phyloP scores from a whole-genome alignment of 331 rosid genomes.

The Malus hybrid region DNA sequence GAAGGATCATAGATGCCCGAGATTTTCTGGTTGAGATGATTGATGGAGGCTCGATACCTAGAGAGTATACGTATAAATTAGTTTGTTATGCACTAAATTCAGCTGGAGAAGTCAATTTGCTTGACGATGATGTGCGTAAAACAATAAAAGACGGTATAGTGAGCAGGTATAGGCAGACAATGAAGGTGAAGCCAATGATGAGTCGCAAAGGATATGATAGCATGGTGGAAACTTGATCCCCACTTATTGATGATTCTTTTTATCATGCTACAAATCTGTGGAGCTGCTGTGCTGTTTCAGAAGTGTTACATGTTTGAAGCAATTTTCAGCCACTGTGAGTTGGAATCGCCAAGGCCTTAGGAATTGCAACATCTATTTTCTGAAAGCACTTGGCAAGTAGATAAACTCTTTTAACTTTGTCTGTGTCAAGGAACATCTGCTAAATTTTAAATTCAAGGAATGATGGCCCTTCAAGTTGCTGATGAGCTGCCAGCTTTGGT shows the following conservation, averaged over 20 bases:
- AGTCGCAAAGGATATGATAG: conserved; percentile 47
- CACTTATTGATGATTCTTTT: not conserved
- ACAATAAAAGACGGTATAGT: conserved; percentile 52
- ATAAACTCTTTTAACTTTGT: too few relatives aligned
- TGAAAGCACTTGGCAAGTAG: not conserved
- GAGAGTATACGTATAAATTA: conserved; percentile 71
- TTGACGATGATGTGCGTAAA: conserved; percentile 34
- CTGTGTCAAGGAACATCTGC: too few relatives aligned
- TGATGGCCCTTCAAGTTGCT: too few relatives aligned
- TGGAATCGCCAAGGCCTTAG: not conserved
- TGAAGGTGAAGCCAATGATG: conserved; percentile 59
- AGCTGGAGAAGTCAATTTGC: conserved; percentile 33
- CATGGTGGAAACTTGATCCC: not conserved
- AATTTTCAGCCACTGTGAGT: not conserved
- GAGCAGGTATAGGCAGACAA: conserved; percentile 38
- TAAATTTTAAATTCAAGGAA: too few relatives aligned
- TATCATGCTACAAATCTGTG: not conserved
- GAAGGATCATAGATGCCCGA: conserved; percentile 56
- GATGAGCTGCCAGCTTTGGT: not conserved
- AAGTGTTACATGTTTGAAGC: not conserved
- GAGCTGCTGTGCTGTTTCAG: not conserved
- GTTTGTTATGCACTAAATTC: conserved; percentile 41
- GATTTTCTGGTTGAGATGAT: conserved; percentile 64
- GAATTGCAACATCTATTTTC: not conserved
- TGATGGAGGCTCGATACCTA: conserved; percentile 57